Percentiles rank a stretch among this genome's conserved stretches.
phyloP scores from a whole-genome alignment of 148 eudicot genomes.

The Fagopyrum tataricum region DNA sequence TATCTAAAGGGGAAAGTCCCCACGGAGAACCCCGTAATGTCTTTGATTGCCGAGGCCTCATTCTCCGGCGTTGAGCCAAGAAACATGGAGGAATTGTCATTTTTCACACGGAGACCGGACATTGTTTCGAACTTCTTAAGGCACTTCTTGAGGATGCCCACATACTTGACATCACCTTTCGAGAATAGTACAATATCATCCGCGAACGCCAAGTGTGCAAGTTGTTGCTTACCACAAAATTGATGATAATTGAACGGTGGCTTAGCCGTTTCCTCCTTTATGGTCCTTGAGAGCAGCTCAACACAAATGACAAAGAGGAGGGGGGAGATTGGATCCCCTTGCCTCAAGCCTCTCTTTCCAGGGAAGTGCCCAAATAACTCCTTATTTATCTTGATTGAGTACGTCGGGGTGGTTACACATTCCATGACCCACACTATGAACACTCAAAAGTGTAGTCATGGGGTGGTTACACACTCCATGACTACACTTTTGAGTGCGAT shows the following conservation, averaged over 20 bases:
- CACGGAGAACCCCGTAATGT: background rate
- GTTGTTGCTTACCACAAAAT: background rate
- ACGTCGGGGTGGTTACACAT: background rate
- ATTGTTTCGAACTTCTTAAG: background rate
- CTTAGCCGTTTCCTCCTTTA: too few species aligned
- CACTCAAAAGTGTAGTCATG: too few species aligned
- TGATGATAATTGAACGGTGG: background rate
- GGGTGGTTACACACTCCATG: too few species aligned
- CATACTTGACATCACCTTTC: background rate
- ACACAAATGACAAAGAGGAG: background rate
- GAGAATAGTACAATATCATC: background rate
- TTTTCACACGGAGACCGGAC: background rate
- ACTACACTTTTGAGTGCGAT: too few species aligned
- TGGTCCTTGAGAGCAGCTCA: background rate
- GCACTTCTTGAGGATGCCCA: background rate
- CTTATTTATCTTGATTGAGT: background rate
- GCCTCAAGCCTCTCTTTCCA: background rate
- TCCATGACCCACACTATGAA: background rate
- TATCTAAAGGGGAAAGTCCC: background rate
- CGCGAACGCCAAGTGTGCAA: background rate
- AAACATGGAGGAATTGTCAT: background rate
- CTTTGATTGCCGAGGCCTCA: background rate
- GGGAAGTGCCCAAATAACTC: background rate
- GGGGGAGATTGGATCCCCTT: background rate
- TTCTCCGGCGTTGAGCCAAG: background rate